Percentiles rank a stretch among this genome's conserved stretches.
These are phyloP conservation scores for Pilatotrama ljubarskyi DNA, from an alignment of 768 basidiomycete genomes.

Conservation along the genomic window DNA sequence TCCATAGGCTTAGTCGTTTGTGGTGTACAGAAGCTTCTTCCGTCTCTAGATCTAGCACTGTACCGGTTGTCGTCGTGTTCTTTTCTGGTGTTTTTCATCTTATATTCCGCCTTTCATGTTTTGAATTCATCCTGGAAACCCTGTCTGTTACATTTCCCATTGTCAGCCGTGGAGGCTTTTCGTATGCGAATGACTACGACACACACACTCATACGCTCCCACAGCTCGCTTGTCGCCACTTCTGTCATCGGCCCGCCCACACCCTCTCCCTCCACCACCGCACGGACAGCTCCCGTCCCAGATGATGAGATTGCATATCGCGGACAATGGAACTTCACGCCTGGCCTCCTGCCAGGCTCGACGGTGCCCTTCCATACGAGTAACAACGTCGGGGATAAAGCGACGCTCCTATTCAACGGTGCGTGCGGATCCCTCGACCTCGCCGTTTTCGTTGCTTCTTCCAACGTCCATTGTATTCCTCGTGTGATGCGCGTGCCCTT, in stretches of 20 bases:
- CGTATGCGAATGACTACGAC: not conserved
- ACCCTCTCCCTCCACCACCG: slow-evolving; percentile 34
- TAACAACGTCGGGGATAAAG: slow-evolving; percentile 46
- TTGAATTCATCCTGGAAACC: not conserved
- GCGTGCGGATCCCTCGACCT: slow-evolving; percentile 25
- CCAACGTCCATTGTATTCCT: slow-evolving; percentile 1
- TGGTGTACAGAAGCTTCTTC: not conserved
- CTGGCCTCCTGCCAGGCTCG: slow-evolving; percentile 25
- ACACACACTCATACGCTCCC: not conserved
- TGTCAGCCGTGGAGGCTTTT: not conserved
- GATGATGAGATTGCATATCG: slow-evolving; percentile 50
- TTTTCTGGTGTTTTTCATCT: not conserved
- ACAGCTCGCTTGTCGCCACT: slow-evolving; percentile 3
- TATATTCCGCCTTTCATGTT: not conserved
- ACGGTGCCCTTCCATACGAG: slow-evolving; percentile 33
- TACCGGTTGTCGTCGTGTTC: not conserved
- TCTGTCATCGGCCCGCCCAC: not conserved
- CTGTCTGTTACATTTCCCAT: no score
- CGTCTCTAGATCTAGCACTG: not conserved
- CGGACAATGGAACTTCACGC: slow-evolving; percentile 53
- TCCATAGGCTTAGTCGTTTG: not conserved
- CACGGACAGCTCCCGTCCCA: slow-evolving; percentile 36
- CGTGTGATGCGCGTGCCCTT: slow-evolving; percentile 13
- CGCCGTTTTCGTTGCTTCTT: not conserved
- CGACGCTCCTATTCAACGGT: slow-evolving; percentile 48